Evolutionary conservation across 139 green algal species (phyloP), one percentile per base, ranked within the genome.

Genomic region (Auxenochlorella pyrenoidosa): DNA sequence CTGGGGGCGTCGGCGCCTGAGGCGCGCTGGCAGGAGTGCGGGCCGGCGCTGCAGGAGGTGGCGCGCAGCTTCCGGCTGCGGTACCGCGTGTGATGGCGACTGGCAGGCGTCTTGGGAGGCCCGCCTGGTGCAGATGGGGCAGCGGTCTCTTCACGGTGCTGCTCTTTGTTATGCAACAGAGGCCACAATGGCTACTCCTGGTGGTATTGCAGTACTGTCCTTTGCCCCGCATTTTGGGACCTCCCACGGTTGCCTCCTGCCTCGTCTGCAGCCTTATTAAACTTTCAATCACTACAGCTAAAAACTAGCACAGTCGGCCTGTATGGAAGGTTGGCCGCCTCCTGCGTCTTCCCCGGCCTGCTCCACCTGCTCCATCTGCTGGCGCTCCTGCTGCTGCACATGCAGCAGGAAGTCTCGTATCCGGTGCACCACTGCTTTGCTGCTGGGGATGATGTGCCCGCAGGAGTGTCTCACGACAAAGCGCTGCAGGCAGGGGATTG

Each of bases 391-490:
- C 28, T 40, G 75, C 54, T 83, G 79, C 30, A 80, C 34, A 6
- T 32, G 43, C 68, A 60, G 21, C 54, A 89, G 54, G 79, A 89
- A 89, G 40, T 86, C 54, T 19, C 72, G 58, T 54, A 86, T 32
- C 10, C 51, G 58, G 19, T 36, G 5, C 30, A 63, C 36, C n/a
- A 85, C 40, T 4, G 8, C 16, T 60, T 70, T 88, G 77, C 34
- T 83, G 66, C 60, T 41, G n/a, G 90, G 90, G 32, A 93, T 91
- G 47, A 90, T 26, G 79, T 93, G 90, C 6, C 90, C 90, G 28
- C 22, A 28, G 44, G 51, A 36, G 84, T 92, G 89, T 36, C 73
- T 44, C 13, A 92, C 47, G 4, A 88, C 87, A 54, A 40, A 58
- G 24, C 59, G 81, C 66, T 84, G 82, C 54, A 32, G 16, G 28